phyloP scores from a whole-genome alignment of 345 rosid species.

The Melastoma malabathricum region DNA sequence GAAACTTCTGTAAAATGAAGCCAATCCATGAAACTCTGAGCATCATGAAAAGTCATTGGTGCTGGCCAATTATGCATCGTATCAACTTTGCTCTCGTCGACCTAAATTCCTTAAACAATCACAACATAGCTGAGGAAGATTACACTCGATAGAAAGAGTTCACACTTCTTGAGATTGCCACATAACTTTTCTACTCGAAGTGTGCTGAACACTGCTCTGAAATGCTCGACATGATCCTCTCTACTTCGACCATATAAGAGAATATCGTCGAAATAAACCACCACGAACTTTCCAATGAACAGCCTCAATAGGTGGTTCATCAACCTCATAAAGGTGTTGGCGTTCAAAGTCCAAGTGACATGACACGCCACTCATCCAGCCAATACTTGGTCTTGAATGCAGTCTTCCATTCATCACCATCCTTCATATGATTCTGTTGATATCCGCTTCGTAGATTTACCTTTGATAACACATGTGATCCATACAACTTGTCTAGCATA shows the following conservation, averaged over 20 bases:
- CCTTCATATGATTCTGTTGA: too few species aligned
- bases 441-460: neutral
- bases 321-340: neutral
- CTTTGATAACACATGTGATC: neutral
- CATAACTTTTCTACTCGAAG: neutral
- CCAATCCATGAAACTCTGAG: neutral
- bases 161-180: neutral
- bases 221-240: neutral
- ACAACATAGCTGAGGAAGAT: neutral
- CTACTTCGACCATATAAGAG: neutral
- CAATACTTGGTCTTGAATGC: neutral
- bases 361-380: neutral
- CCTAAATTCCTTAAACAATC: too few species aligned
- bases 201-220: neutral
- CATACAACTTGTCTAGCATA: neutral
- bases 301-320: neutral
- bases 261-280: too few species aligned
- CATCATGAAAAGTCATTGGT: neutral
- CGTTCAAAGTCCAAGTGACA: neutral
- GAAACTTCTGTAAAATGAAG: too few species aligned
- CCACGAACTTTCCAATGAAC: neutral
- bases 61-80: neutral
- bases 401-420: too few species aligned
- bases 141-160: neutral
- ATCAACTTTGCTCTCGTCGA: neutral